phyloP scores from a whole-genome alignment of 1,284 basidiomycete species.

The Veloboletus limbatus region DNA sequence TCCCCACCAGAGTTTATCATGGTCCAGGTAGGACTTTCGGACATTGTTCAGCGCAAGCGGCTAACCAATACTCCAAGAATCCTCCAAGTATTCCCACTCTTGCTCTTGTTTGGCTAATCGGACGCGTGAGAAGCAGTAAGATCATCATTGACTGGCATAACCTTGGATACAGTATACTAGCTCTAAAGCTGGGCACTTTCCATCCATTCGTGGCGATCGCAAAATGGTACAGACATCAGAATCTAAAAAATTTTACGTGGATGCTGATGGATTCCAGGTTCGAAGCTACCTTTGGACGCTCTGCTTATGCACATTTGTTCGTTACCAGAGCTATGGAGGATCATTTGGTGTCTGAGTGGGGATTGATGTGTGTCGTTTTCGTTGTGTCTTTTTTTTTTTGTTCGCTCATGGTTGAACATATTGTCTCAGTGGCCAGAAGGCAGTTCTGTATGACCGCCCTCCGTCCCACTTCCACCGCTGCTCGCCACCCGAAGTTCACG shows the following conservation, averaged over 20 bases:
- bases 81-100: constrained; percentile 96
- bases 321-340: constrained; percentile 89
- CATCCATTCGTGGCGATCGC: constrained; percentile 76
- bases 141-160: constrained; percentile 99
- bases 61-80: constrained; percentile 57
- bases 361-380: constrained; percentile 58
- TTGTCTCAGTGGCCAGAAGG: constrained; percentile 63
- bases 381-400: too few relatives aligned
- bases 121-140: constrained; percentile 67
- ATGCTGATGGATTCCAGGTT: constrained; percentile 52
- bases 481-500: constrained; percentile 68
- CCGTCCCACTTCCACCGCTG: constrained; percentile 77
- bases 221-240: constrained; percentile 50
- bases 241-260: not conserved
- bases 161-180: constrained; percentile 91
- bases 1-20: constrained; percentile 82
- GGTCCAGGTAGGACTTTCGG: constrained; percentile 68
- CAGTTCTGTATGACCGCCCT: constrained; percentile 85
- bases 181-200: constrained; percentile 67
- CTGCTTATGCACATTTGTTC: constrained; percentile 89
- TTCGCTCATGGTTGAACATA: constrained; percentile 10
- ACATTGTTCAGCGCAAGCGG: not conserved
- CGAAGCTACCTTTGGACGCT: constrained; percentile 73
- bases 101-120: constrained; percentile 77
- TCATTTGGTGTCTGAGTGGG: constrained; percentile 71